Conservation (phyloP, 2,329 filamentous ascomycete species). For the Apiospora saccharicola region DNA sequence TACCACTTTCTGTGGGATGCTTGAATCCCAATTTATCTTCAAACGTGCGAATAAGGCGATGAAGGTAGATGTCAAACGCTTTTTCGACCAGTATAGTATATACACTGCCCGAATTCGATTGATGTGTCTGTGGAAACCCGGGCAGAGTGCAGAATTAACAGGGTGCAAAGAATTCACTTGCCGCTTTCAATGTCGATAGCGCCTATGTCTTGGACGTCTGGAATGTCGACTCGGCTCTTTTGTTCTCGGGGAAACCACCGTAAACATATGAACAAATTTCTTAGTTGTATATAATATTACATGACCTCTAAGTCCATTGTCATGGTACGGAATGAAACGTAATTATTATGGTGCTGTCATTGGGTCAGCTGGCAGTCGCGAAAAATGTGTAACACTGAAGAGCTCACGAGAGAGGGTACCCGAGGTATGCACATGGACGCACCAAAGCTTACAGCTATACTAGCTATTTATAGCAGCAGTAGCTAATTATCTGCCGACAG, state of each 20-base stretch:
- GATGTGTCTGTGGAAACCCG: background rate
- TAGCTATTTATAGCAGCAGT: background rate
- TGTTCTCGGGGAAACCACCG: slow-evolving; percentile 2
- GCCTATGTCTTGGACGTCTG: background rate
- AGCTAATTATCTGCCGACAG: background rate
- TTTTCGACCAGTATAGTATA: background rate
- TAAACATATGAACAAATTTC: background rate
- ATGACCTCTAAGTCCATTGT: background rate
- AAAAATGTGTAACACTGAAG: background rate
- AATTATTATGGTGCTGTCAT: background rate
- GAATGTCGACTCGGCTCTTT: background rate
- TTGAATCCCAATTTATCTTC: background rate
- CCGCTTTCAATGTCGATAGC: background rate
- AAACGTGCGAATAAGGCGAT: background rate
- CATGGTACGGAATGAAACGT: background rate
- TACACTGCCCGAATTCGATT: background rate
- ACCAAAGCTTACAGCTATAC: background rate
- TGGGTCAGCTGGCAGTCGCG: background rate
- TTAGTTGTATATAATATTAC: background rate
- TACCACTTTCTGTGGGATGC: too few relatives aligned
- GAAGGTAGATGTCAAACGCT: background rate
- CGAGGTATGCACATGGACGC: background rate
- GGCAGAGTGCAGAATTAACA: background rate
- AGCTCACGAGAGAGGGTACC: background rate
- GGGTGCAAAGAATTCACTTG: background rate